Conservation (phyloP, 176 grass and related monocot species). For the Triticum turgidum region DNA sequence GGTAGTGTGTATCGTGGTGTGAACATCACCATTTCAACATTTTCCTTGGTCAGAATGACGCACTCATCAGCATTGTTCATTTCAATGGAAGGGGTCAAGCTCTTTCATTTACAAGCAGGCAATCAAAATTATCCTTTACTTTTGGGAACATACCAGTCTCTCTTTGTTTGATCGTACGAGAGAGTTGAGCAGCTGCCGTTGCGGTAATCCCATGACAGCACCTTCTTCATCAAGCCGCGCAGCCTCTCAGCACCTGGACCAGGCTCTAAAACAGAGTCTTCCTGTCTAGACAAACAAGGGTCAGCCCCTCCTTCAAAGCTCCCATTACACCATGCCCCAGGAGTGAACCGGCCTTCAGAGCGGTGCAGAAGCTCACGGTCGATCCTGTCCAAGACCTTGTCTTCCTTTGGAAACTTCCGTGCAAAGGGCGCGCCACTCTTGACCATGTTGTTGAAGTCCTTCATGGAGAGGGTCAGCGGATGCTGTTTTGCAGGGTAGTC, state of each 20-base stretch:
- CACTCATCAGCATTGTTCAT: slow-evolving; percentile 12
- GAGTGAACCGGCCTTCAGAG: slow-evolving; percentile 60
- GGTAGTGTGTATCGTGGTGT: not conserved
- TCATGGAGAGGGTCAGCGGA: slow-evolving; percentile 64
- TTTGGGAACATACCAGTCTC: slow-evolving; percentile 67
- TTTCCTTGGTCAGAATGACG: slow-evolving; percentile 27
- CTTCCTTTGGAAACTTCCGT: slow-evolving; percentile 78
- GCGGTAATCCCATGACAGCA: slow-evolving; percentile 66
- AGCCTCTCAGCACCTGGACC: slow-evolving; percentile 71
- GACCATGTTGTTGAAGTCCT: slow-evolving; percentile 75
- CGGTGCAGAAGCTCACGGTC: slow-evolving; percentile 71
- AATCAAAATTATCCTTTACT: slow-evolving; percentile 22
- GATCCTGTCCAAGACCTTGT: slow-evolving; percentile 79
- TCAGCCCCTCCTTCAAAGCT: slow-evolving; percentile 46
- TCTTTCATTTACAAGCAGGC: slow-evolving; percentile 37
- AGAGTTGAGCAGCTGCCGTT: slow-evolving; percentile 72
- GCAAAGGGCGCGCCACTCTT: slow-evolving; percentile 81
- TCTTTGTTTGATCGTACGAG: slow-evolving; percentile 74
- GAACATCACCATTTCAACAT: not conserved
- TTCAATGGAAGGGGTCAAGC: slow-evolving; percentile 31
- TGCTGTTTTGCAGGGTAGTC: slow-evolving; percentile 91
- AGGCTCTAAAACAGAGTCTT: slow-evolving; percentile 59
- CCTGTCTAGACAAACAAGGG: slow-evolving; percentile 58
- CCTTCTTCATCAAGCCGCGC: slow-evolving; percentile 59
- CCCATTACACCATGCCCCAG: slow-evolving; percentile 77